phyloP scores from a whole-genome alignment of 148 eudicot genomes.

The Persicaria maculosa region DNA sequence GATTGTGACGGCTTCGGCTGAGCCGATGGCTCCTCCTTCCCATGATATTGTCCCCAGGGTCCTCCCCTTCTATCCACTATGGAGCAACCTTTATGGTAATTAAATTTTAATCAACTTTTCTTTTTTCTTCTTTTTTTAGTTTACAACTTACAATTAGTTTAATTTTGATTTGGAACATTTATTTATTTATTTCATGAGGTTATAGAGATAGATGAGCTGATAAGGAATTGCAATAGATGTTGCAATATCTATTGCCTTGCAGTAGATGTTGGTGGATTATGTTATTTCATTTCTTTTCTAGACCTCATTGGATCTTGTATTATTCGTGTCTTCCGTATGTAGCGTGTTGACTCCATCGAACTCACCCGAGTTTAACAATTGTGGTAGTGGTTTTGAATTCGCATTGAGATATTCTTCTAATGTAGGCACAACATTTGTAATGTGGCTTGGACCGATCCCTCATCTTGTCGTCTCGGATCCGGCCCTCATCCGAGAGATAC shows the following conservation, averaged over 20 bases:
- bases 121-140: not conserved
- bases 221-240: no score
- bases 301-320: no score
- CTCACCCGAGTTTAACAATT: no score
- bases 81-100: conserved; percentile 90
- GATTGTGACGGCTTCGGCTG: conserved; percentile 65
- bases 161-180: no score
- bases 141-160: not conserved
- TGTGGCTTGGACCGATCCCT: conserved; percentile 70
- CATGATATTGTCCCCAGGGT: conserved; percentile 86
- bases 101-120: not conserved
- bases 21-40: conserved; percentile 50
- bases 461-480: conserved; percentile 60
- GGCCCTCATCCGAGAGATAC: conserved; percentile 45
- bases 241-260: no score
- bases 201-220: no score
- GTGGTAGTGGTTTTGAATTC: not conserved
- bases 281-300: no score
- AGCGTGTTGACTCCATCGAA: no score
- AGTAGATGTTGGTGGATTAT: no score
- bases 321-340: no score
- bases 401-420: conserved; percentile 1
- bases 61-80: conserved; percentile 84
- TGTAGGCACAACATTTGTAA: conserved; percentile 46
- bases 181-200: not conserved